Evolutionary conservation across 495 filamentous ascomycete genomes (phyloP), one percentile per base, ranked within the genome.

Genomic region (Neurospora sp.): DNA sequence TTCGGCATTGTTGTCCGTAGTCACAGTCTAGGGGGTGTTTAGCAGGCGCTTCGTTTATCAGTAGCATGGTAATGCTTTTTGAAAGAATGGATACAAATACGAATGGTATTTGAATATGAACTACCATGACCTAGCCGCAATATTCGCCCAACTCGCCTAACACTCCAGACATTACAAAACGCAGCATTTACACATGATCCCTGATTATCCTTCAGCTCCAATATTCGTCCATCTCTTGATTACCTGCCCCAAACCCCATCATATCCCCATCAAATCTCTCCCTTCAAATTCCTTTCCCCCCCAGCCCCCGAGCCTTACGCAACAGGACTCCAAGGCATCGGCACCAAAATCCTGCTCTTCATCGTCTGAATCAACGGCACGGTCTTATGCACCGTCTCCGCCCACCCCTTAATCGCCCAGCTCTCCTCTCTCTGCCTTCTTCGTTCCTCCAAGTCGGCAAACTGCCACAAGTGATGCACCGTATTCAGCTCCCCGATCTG

Each of bases 391-490:
- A 99, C 96, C 42, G 96, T 99, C 77, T 98, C 94, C 16, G 93
- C 93, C 96, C 96, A 99, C 20, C 96, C 96, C 74, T 96, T 92
- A 48, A 97, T 90, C 71, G 90, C 88, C 96, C 96, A 99, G 77
- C 94, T 97, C 88, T 94, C 89, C 87, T 99, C 96, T 72, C 96
- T 87, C 72, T 94, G 87, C 38, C 94, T 88, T 84, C 96, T 96
- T 72, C 96, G 88, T 83, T 98, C 96, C 82, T 98, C 93, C 73
- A 99, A 81, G 82, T 98, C 91, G 66, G 95, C 95, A 86, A 98
- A 99, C 79, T 99, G 96, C 96, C 96, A 99, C 37, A 99, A 87
- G 79, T 98, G 95, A 83, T 99, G 96, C 27, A 99, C 96, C 0
- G 93, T 97, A 85, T 99, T 99, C 66, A 99, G 86, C 69, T 97